Conservation (phyloP, 2,329 filamentous ascomycete genomes). For the Nakataea oryzae region DNA sequence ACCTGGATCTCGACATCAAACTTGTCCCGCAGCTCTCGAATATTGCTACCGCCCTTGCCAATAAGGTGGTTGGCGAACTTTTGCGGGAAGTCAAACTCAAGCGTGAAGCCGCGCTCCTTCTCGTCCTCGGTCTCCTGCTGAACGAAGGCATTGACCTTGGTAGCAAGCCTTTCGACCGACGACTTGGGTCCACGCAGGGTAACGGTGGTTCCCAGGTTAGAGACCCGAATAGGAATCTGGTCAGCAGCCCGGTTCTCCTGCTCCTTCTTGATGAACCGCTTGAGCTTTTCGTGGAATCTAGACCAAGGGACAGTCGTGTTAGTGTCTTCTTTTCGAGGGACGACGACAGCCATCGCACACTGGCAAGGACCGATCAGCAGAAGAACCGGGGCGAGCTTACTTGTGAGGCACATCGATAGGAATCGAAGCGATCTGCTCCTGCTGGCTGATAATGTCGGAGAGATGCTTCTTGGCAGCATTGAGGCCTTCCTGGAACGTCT, state of each 20-base stretch:
- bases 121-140: slow-evolving; percentile 86
- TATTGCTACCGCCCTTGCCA: slow-evolving; percentile 57
- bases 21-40: slow-evolving; percentile 54
- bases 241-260: slow-evolving; percentile 45
- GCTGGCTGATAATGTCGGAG: slow-evolving; percentile 44
- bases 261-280: slow-evolving; percentile 54
- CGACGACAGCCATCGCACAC: neutral
- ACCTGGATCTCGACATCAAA: slow-evolving; percentile 75
- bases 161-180: slow-evolving; percentile 59
- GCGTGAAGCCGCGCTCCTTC: slow-evolving; percentile 79
- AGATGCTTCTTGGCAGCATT: slow-evolving; percentile 47
- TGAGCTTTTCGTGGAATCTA: slow-evolving; percentile 46
- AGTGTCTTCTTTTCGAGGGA: neutral
- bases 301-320: neutral
- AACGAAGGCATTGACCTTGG: slow-evolving; percentile 69
- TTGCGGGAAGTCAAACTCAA: slow-evolving; percentile 86
- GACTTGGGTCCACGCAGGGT: slow-evolving; percentile 68
- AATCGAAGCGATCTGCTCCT: slow-evolving; percentile 40
- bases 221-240: slow-evolving; percentile 50
- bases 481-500: slow-evolving; percentile 43
- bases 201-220: slow-evolving; percentile 48
- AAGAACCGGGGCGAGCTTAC: slow-evolving; percentile 14
- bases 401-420: slow-evolving; percentile 49
- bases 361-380: neutral
- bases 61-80: slow-evolving; percentile 84